A percentile compares a stretch with the other conserved stretches of the same genome.
Evolutionary conservation across 768 basidiomycete genomes (phyloP).

Genomic region (Boletus edulis): DNA sequence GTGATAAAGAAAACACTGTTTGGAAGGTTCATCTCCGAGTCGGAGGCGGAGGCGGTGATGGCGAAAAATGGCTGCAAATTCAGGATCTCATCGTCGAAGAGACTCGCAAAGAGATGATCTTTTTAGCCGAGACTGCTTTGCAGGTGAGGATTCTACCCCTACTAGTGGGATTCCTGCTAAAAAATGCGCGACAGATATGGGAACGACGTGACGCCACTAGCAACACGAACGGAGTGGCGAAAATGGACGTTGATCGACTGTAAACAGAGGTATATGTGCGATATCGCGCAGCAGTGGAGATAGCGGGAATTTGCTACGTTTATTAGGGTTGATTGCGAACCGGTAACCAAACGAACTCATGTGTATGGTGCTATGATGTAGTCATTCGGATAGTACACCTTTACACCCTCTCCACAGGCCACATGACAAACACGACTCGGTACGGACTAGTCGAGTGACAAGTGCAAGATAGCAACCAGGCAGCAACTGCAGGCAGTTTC

Average conservation of each 20-base stretch:
- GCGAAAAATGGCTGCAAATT: constrained; percentile 94
- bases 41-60: constrained; percentile 71
- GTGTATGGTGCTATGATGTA: constrained; percentile 6
- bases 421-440: constrained; percentile 10
- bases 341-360: neutral
- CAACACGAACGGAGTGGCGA: constrained; percentile 15
- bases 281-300: constrained; percentile 23
- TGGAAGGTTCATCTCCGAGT: constrained; percentile 91
- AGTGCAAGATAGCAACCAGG: neutral
- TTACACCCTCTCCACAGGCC: constrained; percentile 9
- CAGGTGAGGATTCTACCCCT: constrained; percentile 55
- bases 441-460: neutral
- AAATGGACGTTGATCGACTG: constrained; percentile 35
- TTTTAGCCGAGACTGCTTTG: constrained; percentile 92
- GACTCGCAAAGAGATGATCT: constrained; percentile 96
- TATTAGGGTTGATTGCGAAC: constrained; percentile 18
- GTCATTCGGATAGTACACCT: constrained; percentile 10
- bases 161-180: constrained; percentile 8
- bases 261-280: constrained; percentile 7
- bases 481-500: neutral
- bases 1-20: constrained; percentile 85
- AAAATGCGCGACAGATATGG: constrained; percentile 50
- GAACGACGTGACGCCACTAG: constrained; percentile 43
- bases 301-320: constrained; percentile 26
- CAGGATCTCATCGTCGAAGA: constrained; percentile 97